Evolutionary conservation across 371 early-diverging fungal genomes (phyloP).

Genomic region (Mortierella sp.): DNA sequence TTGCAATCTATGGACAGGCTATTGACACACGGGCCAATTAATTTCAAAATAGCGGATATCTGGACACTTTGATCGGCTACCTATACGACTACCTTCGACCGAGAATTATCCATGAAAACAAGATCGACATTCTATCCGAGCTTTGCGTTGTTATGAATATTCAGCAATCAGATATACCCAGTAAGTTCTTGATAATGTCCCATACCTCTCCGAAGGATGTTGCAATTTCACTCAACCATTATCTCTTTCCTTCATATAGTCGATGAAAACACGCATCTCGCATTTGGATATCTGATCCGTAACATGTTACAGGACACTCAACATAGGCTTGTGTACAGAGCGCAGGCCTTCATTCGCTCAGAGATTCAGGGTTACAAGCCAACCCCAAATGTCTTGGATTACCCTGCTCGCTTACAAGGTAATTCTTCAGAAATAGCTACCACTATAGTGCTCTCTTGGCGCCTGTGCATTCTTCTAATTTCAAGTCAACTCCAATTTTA

Average conservation of each 20-base stretch:
- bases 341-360: conserved; percentile 81
- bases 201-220: not conserved
- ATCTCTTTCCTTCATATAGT: conserved; percentile 26
- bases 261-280: conserved; percentile 62
- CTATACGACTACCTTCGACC: conserved; percentile 90
- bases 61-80: conserved; percentile 73
- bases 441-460: not conserved
- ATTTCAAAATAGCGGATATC: conserved; percentile 66
- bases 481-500: not conserved
- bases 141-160: conserved; percentile 81
- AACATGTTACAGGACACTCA: conserved; percentile 89
- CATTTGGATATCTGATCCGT: conserved; percentile 78
- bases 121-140: conserved; percentile 83
- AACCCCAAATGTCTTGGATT: conserved; percentile 75
- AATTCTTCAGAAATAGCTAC: not conserved
- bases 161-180: conserved; percentile 61
- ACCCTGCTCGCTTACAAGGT: conserved; percentile 59
- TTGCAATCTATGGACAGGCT: not conserved
- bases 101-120: conserved; percentile 84
- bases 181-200: conserved; percentile 44
- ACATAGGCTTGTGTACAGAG: conserved; percentile 85
- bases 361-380: conserved; percentile 85
- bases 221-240: not conserved
- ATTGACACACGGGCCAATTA: too few relatives aligned
- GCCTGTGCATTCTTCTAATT: not conserved